These are phyloP conservation scores for Ascosphaera pollenicola DNA, from an alignment of 2,329 filamentous ascomycete species.

Conservation along the genomic window DNA sequence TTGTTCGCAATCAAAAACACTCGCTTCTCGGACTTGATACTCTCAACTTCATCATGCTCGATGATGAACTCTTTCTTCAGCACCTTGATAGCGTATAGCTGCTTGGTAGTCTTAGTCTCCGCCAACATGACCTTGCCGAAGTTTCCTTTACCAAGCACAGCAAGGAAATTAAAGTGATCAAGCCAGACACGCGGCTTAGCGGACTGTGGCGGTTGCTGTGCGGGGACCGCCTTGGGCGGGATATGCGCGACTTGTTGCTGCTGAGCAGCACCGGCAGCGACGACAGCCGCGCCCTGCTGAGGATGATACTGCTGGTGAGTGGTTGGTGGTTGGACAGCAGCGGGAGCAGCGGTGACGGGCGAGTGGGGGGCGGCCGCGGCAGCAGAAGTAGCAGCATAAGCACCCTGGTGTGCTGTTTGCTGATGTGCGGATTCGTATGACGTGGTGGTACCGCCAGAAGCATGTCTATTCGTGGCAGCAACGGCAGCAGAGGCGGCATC, in stretches of 20 bases:
- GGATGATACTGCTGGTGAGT: constrained; percentile 18
- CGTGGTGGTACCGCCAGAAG: constrained; percentile 10
- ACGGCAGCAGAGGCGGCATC: constrained; percentile 26
- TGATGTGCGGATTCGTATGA: neutral
- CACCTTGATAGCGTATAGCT: constrained; percentile 95
- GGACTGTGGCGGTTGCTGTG: constrained; percentile 13
- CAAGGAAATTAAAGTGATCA: constrained; percentile 98
- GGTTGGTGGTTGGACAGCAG: constrained; percentile 3
- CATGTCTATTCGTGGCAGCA: constrained; percentile 18
- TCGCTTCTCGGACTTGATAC: constrained; percentile 89
- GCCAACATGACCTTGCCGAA: constrained; percentile 99
- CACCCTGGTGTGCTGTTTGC: constrained; percentile 10
- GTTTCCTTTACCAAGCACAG: constrained; percentile 94
- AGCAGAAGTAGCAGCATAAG: constrained; percentile 8
- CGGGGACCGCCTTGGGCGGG: constrained; percentile 6
- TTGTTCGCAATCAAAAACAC: constrained; percentile 96
- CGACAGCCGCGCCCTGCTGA: constrained; percentile 5
- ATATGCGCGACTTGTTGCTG: constrained; percentile 4
- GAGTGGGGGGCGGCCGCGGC: constrained; percentile 9
- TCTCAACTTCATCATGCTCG: constrained; percentile 97
- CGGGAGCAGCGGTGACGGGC: constrained; percentile 6
- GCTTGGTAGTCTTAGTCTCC: constrained; percentile 79
- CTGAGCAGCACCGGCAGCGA: neutral
- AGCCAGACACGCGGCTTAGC: constrained; percentile 54
- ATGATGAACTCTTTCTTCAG: constrained; percentile 99